A percentile compares a stretch with the other conserved stretches of the same genome.
These are phyloP conservation scores for Massarina eburnea DNA, from an alignment of 2,329 filamentous ascomycete species.

Conservation along the genomic window DNA sequence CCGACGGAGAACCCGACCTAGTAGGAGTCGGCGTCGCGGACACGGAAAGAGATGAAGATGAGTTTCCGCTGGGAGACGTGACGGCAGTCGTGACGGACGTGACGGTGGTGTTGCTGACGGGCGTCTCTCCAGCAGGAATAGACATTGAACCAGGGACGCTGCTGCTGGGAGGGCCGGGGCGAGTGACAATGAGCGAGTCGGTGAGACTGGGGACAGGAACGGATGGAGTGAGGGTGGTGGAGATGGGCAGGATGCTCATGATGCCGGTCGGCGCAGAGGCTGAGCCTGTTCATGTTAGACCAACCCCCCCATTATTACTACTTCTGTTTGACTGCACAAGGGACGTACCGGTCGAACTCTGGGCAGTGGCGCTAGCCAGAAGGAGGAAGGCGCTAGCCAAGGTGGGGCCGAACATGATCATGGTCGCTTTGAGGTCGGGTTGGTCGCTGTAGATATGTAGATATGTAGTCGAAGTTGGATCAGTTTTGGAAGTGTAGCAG, in stretches of 20 bases:
- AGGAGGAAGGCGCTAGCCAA: slow-evolving; percentile 27
- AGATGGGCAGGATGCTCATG: slow-evolving; percentile 11
- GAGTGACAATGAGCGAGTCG: neutral
- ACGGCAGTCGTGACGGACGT: neutral
- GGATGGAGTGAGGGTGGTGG: neutral
- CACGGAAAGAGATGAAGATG: no score
- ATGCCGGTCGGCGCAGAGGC: neutral
- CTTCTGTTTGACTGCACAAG: slow-evolving; percentile 20
- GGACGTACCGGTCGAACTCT: slow-evolving; percentile 23
- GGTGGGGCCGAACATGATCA: slow-evolving; percentile 26
- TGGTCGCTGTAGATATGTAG: neutral
- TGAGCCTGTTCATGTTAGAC: slow-evolving; percentile 8
- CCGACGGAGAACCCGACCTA: slow-evolving; percentile 6
- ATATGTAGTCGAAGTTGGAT: neutral
- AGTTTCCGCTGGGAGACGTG: neutral
- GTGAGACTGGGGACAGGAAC: neutral
- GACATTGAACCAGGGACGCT: slow-evolving; percentile 8
- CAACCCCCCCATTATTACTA: neutral
- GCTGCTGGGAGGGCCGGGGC: neutral
- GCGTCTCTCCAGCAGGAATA: slow-evolving; percentile 26
- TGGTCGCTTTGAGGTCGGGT: neutral
- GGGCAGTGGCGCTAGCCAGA: slow-evolving; percentile 28
- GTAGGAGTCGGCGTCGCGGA: neutral
- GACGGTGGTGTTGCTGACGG: slow-evolving; percentile 12
- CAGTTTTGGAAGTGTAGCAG: slow-evolving; percentile 1